Evolutionary conservation across 2,329 filamentous ascomycete genomes (phyloP), one percentile per base, ranked within the genome.

Genomic region (Ceratocystis lukuohia): DNA sequence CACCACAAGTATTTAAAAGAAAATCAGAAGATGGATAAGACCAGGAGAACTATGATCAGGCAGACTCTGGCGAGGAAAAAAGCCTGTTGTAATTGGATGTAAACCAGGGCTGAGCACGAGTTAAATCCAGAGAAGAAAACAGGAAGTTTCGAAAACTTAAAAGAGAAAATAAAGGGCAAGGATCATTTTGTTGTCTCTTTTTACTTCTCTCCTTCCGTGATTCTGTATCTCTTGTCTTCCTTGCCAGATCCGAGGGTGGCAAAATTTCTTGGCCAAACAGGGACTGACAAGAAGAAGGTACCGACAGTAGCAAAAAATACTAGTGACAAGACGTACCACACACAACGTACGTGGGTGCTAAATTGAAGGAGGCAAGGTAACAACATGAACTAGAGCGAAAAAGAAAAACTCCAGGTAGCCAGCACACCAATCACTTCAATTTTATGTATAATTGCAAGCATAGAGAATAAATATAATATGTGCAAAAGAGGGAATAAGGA

Each of bases 131-230:
- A 59, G 56, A 59, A 25, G 33, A 59, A 30, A 30, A 37, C 56
- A 33, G 56, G 28, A 59, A 33, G 56, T 59, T 59, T 59, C 56
- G 56, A 59, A 59, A 59, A n/a, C 28, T 37, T 59, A 59, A 37
- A 37, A 59, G 56, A 59, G 56, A 59, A n/a, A 59, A 59, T 28
- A 59, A 59, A 59, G 56, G 28, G 56, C 56, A 59, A 30, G 56
- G 56, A 59, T 59, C 28, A 22, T 37, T 7, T 37, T 37, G 5
- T 59, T 33, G 30, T 59, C 56, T 59, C 56, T 5, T 41, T 12
- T 41, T 41, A 41, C 37, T 41, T 41, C 10, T 41, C 37, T 41
- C 37, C 37, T 15, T 41, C 37, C 37, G 10, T 41, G 37, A 41
- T 41, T 41, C 37, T 25, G 17, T 25, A 25, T 53, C 48, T n/a